Evolutionary conservation across 345 rosid species (phyloP).

Genomic region (Erysimum cheiranthoides): DNA sequence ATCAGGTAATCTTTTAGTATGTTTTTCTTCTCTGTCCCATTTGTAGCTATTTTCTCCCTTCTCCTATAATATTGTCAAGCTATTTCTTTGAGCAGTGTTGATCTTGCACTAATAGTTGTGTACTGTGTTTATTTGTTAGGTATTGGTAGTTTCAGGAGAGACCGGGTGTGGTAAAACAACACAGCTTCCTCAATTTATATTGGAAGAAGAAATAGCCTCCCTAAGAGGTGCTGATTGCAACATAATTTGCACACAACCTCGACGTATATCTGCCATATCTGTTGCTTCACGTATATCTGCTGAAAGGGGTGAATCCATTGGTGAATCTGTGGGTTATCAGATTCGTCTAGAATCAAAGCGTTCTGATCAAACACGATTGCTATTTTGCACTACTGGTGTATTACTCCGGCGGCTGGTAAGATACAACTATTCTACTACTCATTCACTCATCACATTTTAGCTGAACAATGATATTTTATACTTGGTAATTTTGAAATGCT

Average conservation of each 20-base stretch:
- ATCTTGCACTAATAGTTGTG: slow-evolving; percentile 18
- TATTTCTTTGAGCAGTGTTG: slow-evolving; percentile 25
- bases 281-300: slow-evolving; percentile 92
- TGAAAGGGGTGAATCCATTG: slow-evolving; percentile 90
- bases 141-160: slow-evolving; percentile 91
- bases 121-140: slow-evolving; percentile 50
- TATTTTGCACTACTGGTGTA: slow-evolving; percentile 97
- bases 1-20: slow-evolving; percentile 64
- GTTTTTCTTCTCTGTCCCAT: not conserved
- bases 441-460: slow-evolving; percentile 4
- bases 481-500: slow-evolving; percentile 15
- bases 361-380: slow-evolving; percentile 77
- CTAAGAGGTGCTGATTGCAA: slow-evolving; percentile 84
- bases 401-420: slow-evolving; percentile 85
- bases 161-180: slow-evolving; percentile 99
- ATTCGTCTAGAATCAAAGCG: slow-evolving; percentile 86
- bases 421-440: slow-evolving; percentile 17
- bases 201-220: slow-evolving; percentile 83
- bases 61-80: slow-evolving; percentile 1
- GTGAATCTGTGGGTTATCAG: slow-evolving; percentile 95
- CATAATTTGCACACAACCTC: slow-evolving; percentile 95
- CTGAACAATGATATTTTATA: slow-evolving; percentile 18
- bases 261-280: slow-evolving; percentile 94
- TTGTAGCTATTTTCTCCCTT: not conserved
- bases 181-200: slow-evolving; percentile 92